Evolutionary conservation across 805 yeast genomes (phyloP).

Genomic region (Kluyveromyces lactis): DNA sequence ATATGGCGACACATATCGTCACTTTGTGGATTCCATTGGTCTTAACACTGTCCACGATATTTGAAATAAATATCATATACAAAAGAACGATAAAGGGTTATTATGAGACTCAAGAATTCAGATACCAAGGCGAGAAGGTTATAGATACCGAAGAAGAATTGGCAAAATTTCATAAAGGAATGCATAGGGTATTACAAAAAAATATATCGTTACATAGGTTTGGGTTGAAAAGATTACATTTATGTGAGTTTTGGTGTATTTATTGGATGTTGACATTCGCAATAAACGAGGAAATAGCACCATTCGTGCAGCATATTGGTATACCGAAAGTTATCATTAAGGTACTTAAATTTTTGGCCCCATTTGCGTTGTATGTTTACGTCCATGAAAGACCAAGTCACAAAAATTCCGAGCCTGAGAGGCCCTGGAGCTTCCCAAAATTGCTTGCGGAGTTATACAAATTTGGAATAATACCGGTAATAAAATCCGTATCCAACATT

Average conservation of each 20-base stretch:
- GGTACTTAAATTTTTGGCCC: background rate
- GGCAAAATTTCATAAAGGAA: background rate
- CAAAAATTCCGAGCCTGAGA: background rate
- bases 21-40: background rate
- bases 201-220: constrained; percentile 1
- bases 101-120: constrained; percentile 1
- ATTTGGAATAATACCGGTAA: background rate
- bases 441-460: background rate
- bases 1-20: background rate
- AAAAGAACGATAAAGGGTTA: constrained; percentile 1
- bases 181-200: constrained; percentile 1
- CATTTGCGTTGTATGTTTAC: background rate
- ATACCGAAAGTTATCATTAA: background rate
- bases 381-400: constrained; percentile 2
- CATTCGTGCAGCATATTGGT: background rate
- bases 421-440: constrained; percentile 1
- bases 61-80: background rate
- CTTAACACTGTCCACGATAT: background rate
- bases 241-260: constrained; percentile 2
- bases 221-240: constrained; percentile 1
- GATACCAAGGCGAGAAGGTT: background rate
- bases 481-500: background rate
- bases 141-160: background rate
- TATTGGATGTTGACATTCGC: constrained; percentile 2
- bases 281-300: background rate